phyloP scores from a whole-genome alignment of 2,329 filamentous ascomycete genomes.

The Lecanoromycetidae sp. region DNA sequence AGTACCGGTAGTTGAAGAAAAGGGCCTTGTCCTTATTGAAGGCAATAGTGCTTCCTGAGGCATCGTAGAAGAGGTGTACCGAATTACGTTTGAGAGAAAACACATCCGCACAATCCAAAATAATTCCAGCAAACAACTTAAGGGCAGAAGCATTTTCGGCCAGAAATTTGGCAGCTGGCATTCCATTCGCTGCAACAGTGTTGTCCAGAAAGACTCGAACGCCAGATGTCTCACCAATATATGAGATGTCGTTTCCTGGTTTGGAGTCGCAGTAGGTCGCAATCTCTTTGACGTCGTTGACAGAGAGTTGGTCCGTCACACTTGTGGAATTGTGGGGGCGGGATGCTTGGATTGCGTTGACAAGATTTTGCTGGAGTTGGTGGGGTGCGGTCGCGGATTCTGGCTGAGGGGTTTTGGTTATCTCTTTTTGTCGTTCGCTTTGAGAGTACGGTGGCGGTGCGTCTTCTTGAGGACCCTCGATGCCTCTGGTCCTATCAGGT shows the following conservation, averaged over 20 bases:
- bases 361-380: constrained; percentile 40
- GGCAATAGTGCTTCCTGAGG: constrained; percentile 67
- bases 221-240: constrained; percentile 56
- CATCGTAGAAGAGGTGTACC: constrained; percentile 81
- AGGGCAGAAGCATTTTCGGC: constrained; percentile 48
- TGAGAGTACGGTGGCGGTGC: constrained; percentile 31
- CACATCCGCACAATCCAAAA: constrained; percentile 57
- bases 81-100: constrained; percentile 59
- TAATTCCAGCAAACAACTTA: constrained; percentile 55
- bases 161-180: constrained; percentile 57
- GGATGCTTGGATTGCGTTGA: constrained; percentile 66
- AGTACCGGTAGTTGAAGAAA: constrained; percentile 90
- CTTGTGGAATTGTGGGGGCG: constrained; percentile 61
- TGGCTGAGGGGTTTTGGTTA: constrained; percentile 19
- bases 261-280: constrained; percentile 74
- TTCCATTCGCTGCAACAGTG: constrained; percentile 39
- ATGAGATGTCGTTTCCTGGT: constrained; percentile 59
- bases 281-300: constrained; percentile 66
- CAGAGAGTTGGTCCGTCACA: constrained; percentile 61
- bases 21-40: constrained; percentile 82
- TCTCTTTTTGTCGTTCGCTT: constrained; percentile 25
- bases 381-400: constrained; percentile 32
- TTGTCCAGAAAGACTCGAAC: constrained; percentile 63
- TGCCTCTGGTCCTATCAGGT: constrained; percentile 19
- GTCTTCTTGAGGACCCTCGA: constrained; percentile 7